Base-by-base conservation (phyloP, 2,329 filamentous ascomycete genomes). In the Talaromyces sp. region DNA sequence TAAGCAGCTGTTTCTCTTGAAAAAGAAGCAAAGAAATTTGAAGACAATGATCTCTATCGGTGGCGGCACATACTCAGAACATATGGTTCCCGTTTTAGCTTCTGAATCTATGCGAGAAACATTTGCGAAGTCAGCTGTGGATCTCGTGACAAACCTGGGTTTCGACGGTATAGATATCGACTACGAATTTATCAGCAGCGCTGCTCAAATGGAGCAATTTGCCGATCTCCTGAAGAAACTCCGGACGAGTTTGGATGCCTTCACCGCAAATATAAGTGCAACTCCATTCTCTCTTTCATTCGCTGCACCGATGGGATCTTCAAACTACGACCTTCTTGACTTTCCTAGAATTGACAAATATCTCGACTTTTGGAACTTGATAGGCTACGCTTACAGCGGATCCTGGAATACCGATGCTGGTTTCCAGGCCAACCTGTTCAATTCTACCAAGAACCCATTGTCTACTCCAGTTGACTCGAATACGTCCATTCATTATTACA, bases 11-110 rank as follows among this genome's bases (percentile, higher is more conserved):
- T 60, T 50, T 26, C 38, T 90, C 0, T 81, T 89, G 56, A 96
- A 96, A 80, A 87, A 91, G 75, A 77, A 82, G 65, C 85, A 96
- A 71, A 85, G 90, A 19, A 85, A 89, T 56, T 75, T 96, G 60
- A 96, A 96, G 75, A 82, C 89, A 2, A 82, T 97, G 13, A 83
- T 97, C 4, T 93, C 88, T 58, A 90, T 96, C 60, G 91, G 91
- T 43, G 91, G 91, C 17, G 95, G 88, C 86, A 89, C 86, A 0
- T 90, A 88, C 72, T 89, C 86, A 1, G 73, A 83, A 73, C 93
- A 93, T 76, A 93, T 96, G 75, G 79, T 83, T 1, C 76, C 72
- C 19, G 89, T 90, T 0, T 85, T 85, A 0, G 82, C 82, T 1
- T 87, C 85, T 0, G 77, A 80, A 0, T 75, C 77, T 2, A 84